phyloP scores from a whole-genome alignment of 2,329 filamentous ascomycete genomes.

The Beauveria brongniartii region DNA sequence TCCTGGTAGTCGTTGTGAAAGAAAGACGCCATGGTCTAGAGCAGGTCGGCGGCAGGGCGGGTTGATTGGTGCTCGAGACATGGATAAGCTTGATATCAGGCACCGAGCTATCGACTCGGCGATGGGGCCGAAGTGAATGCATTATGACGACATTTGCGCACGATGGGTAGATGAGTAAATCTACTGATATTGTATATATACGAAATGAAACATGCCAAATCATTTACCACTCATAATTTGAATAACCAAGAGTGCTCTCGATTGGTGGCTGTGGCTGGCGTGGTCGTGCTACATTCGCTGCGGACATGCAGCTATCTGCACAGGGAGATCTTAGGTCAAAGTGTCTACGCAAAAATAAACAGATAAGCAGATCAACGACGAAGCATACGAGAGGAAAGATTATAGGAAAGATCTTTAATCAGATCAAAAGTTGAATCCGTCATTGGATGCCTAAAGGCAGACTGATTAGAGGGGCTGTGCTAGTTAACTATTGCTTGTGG shows the following conservation, averaged over 20 bases:
- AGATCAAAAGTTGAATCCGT: no score
- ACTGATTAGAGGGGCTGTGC: background rate
- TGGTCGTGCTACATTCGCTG: no score
- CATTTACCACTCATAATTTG: no score
- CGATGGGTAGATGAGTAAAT: background rate
- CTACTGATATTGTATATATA: background rate
- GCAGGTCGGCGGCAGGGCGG: background rate
- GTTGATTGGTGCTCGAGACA: background rate
- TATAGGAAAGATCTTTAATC: background rate
- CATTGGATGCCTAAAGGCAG: background rate
- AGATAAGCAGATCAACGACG: no score
- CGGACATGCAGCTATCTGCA: no score
- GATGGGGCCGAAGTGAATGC: background rate
- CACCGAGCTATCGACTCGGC: background rate
- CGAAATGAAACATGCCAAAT: background rate
- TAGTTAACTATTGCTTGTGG: no score
- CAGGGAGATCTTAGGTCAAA: no score
- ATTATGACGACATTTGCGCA: background rate
- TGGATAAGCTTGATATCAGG: background rate
- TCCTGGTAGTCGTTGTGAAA: background rate
- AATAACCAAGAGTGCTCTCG: background rate
- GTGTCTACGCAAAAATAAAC: no score
- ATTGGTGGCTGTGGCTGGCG: background rate
- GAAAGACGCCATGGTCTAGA: background rate
- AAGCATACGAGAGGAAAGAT: background rate